phyloP scores from a whole-genome alignment of 805 yeast genomes.

The Naumovozyma baii region DNA sequence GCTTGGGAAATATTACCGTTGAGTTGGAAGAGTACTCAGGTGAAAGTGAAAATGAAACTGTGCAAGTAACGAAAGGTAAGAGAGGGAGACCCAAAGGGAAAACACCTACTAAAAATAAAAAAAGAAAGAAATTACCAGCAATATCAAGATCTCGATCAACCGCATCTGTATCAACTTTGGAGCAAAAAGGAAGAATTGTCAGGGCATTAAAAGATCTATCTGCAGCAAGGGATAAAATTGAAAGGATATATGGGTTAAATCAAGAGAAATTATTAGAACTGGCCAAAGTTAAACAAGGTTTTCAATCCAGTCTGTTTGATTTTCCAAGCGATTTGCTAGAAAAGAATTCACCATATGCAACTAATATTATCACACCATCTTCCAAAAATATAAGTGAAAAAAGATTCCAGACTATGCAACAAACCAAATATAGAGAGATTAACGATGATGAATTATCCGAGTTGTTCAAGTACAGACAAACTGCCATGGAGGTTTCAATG shows the following conservation, averaged over 20 bases:
- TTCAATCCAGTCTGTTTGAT: slow-evolving; percentile 41
- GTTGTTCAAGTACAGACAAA: slow-evolving; percentile 19
- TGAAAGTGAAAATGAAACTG: neutral
- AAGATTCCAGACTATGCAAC: slow-evolving; percentile 2
- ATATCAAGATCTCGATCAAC: slow-evolving; percentile 1
- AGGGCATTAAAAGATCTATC: slow-evolving; percentile 28
- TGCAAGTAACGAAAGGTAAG: neutral
- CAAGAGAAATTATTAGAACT: slow-evolving; percentile 35
- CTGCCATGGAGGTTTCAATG: slow-evolving; percentile 12
- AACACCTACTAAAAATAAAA: slow-evolving; percentile 2
- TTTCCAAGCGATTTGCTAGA: slow-evolving; percentile 30
- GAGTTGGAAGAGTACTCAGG: neutral
- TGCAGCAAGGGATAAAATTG: slow-evolving; percentile 35
- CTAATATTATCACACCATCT: slow-evolving; percentile 11
- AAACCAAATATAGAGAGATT: slow-evolving; percentile 11
- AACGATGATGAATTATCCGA: slow-evolving; percentile 16
- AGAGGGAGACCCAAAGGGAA: slow-evolving; percentile 1
- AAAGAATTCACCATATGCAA: slow-evolving; percentile 16
- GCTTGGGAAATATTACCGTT: slow-evolving; percentile 4
- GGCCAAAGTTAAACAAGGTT: slow-evolving; percentile 37
- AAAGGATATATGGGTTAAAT: slow-evolving; percentile 42
- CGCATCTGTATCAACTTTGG: slow-evolving; percentile 13
- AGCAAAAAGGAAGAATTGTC: slow-evolving; percentile 15
- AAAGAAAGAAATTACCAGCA: slow-evolving; percentile 1
- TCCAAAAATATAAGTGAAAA: slow-evolving; percentile 3